These are phyloP conservation scores for Exserohilum turcica DNA, from an alignment of 2,329 filamentous ascomycete species.

Conservation along the genomic window DNA sequence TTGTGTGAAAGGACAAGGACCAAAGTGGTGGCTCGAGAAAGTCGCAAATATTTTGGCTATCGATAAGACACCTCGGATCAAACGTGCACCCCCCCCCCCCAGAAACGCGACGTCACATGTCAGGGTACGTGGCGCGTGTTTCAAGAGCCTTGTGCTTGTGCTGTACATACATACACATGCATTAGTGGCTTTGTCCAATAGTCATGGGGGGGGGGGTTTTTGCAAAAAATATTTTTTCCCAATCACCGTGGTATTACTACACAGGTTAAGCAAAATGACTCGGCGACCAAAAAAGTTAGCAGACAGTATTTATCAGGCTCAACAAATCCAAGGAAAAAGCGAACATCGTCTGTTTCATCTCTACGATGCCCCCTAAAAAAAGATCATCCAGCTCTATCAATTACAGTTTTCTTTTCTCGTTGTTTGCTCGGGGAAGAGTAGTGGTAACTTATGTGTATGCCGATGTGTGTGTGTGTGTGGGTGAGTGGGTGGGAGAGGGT, in stretches of 20 bases:
- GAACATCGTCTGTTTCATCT: constrained; percentile 13
- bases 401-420: constrained; percentile 30
- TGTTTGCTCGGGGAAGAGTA: constrained; percentile 15
- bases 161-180: no score
- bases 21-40: constrained; percentile 15
- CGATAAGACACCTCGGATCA: constrained; percentile 21
- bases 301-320: not conserved
- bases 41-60: constrained; percentile 34
- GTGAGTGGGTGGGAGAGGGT: no score
- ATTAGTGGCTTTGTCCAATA: not conserved
- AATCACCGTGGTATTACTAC: not conserved
- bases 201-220: no score
- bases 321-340: not conserved
- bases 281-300: no score
- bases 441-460: constrained; percentile 40
- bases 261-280: no score
- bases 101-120: constrained; percentile 17
- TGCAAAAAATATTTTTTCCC: not conserved
- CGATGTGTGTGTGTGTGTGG: constrained; percentile 23
- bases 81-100: not conserved
- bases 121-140: constrained; percentile 2
- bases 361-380: constrained; percentile 6
- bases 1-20: not conserved
- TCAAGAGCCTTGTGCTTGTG: not conserved
- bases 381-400: constrained; percentile 27